Conservation (phyloP, 495 filamentous ascomycete species). For the Penicillium cosmopolitanum region DNA sequence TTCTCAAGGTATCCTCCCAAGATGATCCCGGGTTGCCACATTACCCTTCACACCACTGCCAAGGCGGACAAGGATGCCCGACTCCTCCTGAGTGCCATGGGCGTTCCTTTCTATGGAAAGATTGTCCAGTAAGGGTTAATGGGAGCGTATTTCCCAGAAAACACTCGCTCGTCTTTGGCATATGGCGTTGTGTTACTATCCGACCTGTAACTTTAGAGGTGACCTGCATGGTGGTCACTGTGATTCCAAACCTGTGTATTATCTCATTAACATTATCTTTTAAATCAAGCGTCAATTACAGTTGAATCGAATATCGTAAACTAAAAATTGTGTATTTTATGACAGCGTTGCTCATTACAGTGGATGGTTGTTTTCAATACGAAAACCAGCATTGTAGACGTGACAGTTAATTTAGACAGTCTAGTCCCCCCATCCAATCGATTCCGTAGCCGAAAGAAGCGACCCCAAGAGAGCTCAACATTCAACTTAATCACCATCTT, state of each 20-base stretch:
- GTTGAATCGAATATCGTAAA: constrained; percentile 3
- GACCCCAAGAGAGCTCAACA: neutral
- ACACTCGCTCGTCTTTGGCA: constrained; percentile 14
- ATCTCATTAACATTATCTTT: constrained; percentile 25
- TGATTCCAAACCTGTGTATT: constrained; percentile 34
- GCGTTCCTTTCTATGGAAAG: constrained; percentile 81
- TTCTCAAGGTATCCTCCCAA: constrained; percentile 71
- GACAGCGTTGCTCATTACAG: constrained; percentile 1
- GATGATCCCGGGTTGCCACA: constrained; percentile 90
- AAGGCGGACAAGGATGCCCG: constrained; percentile 90
- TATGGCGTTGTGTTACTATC: constrained; percentile 22
- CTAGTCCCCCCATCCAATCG: neutral
- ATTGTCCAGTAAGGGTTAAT: constrained; percentile 47
- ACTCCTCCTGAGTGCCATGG: constrained; percentile 78
- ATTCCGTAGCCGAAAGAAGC: constrained; percentile 9
- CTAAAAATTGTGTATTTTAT: neutral
- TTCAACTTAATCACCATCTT: neutral
- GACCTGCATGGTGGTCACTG: constrained; percentile 34
- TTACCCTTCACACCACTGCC: constrained; percentile 86
- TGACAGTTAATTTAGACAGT: constrained; percentile 20
- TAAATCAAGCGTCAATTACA: constrained; percentile 19
- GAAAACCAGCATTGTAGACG: constrained; percentile 17
- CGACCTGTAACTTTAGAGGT: constrained; percentile 41
- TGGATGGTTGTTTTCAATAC: constrained; percentile 5
- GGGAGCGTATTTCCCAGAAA: neutral